Base-by-base conservation (phyloP, 2,329 filamentous ascomycete species). In the Trichoderma aggressivum region DNA sequence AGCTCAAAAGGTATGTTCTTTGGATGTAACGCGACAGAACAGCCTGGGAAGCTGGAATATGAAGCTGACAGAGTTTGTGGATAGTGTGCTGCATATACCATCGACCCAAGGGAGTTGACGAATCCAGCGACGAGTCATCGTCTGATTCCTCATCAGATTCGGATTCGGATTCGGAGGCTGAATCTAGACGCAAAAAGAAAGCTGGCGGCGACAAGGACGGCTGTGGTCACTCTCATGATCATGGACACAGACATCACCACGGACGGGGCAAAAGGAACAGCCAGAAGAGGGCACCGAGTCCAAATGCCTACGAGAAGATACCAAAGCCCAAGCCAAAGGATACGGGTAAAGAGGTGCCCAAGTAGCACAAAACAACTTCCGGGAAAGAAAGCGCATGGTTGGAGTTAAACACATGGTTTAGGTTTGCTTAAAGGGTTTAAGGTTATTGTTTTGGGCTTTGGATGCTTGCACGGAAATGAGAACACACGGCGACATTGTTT, bases 11-110 rank as follows among this genome's bases (percentile, higher is more conserved):
- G 94, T 95, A 81, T 39, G 81, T 76, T 6, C 30, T 30, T 6
- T 5, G 1, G 18, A 4, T 24, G 21, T 26, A 10, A 28, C 10
- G 39, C 21, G n/a, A 43, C 14, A 28, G 30, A 30, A 36, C 26
- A 5, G 21, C n/a, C n/a, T 5, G 7, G 1, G 10, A 36, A 28
- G 47, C 1, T 28, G 10, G 26, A 32, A 32, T 3, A n/a, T 34
- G 36, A 43, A 34, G 43, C 68, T 63, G 36, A 66, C 55, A 24
- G 26, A 16, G 6, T 36, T 36, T 26, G 39, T 53, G 62, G 18
- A 32, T 73, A 97, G 96, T 98, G n/a, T 99, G 96, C 87, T 99
- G 96, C 81, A 99, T 99, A 81, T 99, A 98, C 83, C 95, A 98
- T 83, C 92, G 92, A 72, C 91, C 94, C 7, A 92, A 91, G 75